Conservation (phyloP, 2,329 filamentous ascomycete genomes). For the Pseudogymnoascus verrucosus region DNA sequence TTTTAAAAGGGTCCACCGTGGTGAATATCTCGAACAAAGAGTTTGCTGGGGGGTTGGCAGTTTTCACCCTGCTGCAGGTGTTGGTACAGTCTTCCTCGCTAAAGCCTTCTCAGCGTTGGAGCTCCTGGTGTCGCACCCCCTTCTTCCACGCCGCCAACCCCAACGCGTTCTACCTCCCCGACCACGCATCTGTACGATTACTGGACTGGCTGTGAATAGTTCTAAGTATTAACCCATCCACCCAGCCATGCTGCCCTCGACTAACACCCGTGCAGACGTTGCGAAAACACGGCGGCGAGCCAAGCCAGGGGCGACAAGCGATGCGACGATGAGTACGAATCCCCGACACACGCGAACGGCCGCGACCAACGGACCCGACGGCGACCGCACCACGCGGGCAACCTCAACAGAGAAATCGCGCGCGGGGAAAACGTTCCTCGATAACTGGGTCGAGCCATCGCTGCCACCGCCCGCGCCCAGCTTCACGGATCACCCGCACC, state of each 20-base stretch:
- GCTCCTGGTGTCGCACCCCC: not conserved
- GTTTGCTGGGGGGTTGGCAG: conserved; percentile 1
- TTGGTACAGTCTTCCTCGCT: not conserved
- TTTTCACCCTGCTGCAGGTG: conserved; percentile 3
- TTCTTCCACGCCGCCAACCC: not conserved
- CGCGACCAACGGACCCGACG: conserved; percentile 10
- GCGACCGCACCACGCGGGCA: not conserved
- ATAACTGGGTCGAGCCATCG: conserved; percentile 50
- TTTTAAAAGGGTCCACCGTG: not conserved
- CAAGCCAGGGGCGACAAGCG: not conserved
- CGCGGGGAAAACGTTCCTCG: conserved; percentile 22
- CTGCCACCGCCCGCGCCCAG: conserved; percentile 51
- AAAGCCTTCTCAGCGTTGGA: not conserved
- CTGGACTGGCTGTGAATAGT: not conserved
- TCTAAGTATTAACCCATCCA: not conserved
- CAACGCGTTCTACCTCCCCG: conserved; percentile 2
- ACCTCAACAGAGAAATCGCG: conserved; percentile 15
- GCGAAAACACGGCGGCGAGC: not conserved
- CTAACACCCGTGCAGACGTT: conserved; percentile 8
- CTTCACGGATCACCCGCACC: conserved; percentile 56
- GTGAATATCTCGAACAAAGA: not conserved
- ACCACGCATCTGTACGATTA: not conserved
- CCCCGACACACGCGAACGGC: conserved; percentile 9
- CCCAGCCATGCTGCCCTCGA: not conserved
- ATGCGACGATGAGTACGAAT: conserved; percentile 11